phyloP scores from a whole-genome alignment of 2,329 filamentous ascomycete species.

The Dothideomycetidae sp. region DNA sequence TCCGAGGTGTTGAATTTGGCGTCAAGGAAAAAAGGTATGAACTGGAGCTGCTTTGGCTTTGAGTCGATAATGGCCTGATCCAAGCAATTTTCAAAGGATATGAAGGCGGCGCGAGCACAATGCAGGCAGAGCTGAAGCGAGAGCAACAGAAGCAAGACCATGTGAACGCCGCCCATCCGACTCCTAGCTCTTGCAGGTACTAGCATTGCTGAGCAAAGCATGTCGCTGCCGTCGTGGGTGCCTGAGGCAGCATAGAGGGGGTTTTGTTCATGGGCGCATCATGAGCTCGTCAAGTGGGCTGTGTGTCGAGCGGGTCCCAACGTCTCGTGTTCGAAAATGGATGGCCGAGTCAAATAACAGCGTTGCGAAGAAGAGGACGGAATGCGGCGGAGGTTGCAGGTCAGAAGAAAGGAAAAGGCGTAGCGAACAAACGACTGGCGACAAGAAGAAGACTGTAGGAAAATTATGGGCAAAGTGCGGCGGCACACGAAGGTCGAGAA shows the following conservation, averaged over 20 bases:
- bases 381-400: too few species aligned
- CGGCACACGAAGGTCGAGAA: too few species aligned
- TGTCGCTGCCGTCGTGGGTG: conserved; percentile 4
- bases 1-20: conserved; percentile 54
- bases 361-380: too few species aligned
- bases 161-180: conserved; percentile 3
- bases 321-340: not conserved
- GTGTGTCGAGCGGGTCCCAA: not conserved
- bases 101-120: conserved; percentile 46
- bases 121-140: conserved; percentile 29
- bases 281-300: too few species aligned
- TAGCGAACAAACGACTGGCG: not conserved
- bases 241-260: conserved; percentile 6
- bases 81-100: conserved; percentile 79
- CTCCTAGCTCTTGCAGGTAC: conserved; percentile 2
- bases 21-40: conserved; percentile 59
- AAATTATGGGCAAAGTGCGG: too few species aligned
- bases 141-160: conserved; percentile 13
- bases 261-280: not conserved
- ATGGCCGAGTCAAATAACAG: too few species aligned
- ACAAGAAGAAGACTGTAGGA: not conserved
- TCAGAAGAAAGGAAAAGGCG: too few species aligned
- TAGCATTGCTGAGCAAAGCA: conserved; percentile 8
- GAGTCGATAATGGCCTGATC: conserved; percentile 42
- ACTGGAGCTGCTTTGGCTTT: conserved; percentile 53